Evolutionary conservation across 352 stramenopile species (phyloP).

Genomic region (Phytophthora nicotianae): DNA sequence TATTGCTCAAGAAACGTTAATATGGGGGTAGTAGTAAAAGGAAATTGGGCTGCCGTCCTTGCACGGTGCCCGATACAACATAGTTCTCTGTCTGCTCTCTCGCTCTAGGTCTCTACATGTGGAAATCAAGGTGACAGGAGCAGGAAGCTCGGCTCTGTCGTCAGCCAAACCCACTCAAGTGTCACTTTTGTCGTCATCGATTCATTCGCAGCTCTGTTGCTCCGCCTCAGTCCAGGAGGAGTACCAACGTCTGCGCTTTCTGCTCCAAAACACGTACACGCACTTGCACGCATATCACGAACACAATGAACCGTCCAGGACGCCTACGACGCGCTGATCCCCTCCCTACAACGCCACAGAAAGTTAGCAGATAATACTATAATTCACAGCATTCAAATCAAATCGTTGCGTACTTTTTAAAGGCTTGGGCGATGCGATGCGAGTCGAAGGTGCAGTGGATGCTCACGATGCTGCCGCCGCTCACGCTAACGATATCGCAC

Average conservation of each 20-base stretch:
- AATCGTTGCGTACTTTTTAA: constrained; percentile 69
- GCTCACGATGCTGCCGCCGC: constrained; percentile 70
- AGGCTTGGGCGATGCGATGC: constrained; percentile 80
- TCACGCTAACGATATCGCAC: constrained; percentile 86
- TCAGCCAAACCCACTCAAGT: background rate
- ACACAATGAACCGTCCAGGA: constrained; percentile 29
- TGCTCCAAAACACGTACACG: constrained; percentile 31
- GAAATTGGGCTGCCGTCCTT: constrained; percentile 28
- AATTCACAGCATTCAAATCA: constrained; percentile 22
- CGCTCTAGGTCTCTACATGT: constrained; percentile 43
- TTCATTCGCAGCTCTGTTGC: constrained; percentile 27
- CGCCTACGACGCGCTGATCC: constrained; percentile 75
- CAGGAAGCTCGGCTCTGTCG: constrained; percentile 1
- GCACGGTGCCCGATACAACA: constrained; percentile 35
- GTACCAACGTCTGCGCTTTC: constrained; percentile 11
- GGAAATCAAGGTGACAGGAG: constrained; percentile 12
- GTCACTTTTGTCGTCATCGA: constrained; percentile 15
- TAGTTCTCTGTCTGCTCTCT: constrained; percentile 35
- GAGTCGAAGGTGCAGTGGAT: constrained; percentile 91
- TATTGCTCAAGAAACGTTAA: constrained; percentile 36
- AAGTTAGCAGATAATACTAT: constrained; percentile 14
- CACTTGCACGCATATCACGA: constrained; percentile 44
- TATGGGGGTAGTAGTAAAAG: constrained; percentile 22
- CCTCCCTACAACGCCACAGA: constrained; percentile 50
- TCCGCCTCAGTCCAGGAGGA: constrained; percentile 2